phyloP scores from a whole-genome alignment of 805 yeast genomes.

The Starmerella stigmatis region DNA sequence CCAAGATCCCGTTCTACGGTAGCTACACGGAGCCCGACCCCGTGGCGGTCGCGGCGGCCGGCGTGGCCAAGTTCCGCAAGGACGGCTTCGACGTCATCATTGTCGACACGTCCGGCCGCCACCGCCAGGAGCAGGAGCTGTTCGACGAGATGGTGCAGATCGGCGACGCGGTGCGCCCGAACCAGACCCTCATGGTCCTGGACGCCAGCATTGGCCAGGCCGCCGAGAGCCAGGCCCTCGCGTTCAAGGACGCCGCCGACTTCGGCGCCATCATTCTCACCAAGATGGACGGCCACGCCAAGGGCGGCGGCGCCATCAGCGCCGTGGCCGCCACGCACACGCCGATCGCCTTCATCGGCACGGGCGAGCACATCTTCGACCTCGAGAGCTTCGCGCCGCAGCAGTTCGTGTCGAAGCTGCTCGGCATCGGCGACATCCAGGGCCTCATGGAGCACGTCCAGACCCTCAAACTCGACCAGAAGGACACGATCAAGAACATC shows the following conservation, averaged over 20 bases:
- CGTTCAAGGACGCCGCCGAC: conserved; percentile 84
- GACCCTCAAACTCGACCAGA: conserved; percentile 75
- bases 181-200: conserved; percentile 93
- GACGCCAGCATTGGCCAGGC: conserved; percentile 98
- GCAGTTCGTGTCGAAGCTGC: conserved; percentile 77
- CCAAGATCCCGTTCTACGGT: conserved; percentile 88
- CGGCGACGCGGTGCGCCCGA: conserved; percentile 76
- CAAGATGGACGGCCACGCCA: conserved; percentile 97
- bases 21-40: conserved; percentile 94
- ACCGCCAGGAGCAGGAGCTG: conserved; percentile 83
- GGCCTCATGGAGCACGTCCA: conserved; percentile 90
- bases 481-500: conserved; percentile 75
- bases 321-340: conserved; percentile 97
- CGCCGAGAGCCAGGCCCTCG: conserved; percentile 87
- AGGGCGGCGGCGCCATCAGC: conserved; percentile 98
- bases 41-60: conserved; percentile 78
- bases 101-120: conserved; percentile 97
- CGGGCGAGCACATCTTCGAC: conserved; percentile 94
- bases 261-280: conserved; percentile 93
- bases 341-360: conserved; percentile 92
- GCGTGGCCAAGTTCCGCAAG: conserved; percentile 81
- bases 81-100: conserved; percentile 88
- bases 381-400: conserved; percentile 84
- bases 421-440: conserved; percentile 93
- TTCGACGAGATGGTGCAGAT: conserved; percentile 94